A percentile compares a stretch with the other conserved stretches of the same genome.
Evolutionary conservation across 768 basidiomycete species (phyloP).

Genomic region (Boletus sp.): DNA sequence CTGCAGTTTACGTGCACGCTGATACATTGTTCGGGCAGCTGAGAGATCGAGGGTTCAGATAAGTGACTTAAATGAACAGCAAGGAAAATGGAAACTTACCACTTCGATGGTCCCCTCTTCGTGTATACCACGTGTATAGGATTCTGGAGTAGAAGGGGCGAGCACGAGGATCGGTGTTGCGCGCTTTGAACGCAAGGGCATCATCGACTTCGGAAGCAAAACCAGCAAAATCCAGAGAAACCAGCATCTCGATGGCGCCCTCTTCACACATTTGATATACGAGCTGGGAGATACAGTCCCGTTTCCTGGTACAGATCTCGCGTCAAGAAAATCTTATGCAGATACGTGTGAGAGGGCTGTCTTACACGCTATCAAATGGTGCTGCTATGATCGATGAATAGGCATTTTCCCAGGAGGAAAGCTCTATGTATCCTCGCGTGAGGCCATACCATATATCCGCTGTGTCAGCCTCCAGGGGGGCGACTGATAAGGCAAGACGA

Average conservation of each 20-base stretch:
- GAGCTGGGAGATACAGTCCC: slow-evolving; percentile 77
- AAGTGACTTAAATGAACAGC: slow-evolving; percentile 6
- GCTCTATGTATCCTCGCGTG: slow-evolving; percentile 70
- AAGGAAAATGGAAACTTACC: slow-evolving; percentile 52
- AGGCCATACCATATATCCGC: slow-evolving; percentile 77
- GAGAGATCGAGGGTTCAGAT: slow-evolving; percentile 28
- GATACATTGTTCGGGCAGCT: slow-evolving; percentile 95
- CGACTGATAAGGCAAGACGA: slow-evolving; percentile 75
- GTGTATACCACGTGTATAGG: slow-evolving; percentile 91
- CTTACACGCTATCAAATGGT: slow-evolving; percentile 80
- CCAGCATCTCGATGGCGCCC: slow-evolving; percentile 72
- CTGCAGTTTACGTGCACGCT: slow-evolving; percentile 78
- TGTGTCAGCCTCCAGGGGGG: slow-evolving; percentile 51
- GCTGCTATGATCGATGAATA: slow-evolving; percentile 74
- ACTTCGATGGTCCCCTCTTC: slow-evolving; percentile 84
- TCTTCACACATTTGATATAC: slow-evolving; percentile 93
- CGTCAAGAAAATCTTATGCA: slow-evolving; percentile 5
- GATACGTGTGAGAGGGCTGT: slow-evolving; percentile 19
- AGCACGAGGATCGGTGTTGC: slow-evolving; percentile 86
- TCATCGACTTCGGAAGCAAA: slow-evolving; percentile 86
- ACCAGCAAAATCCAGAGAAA: slow-evolving; percentile 82
- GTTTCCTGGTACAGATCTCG: slow-evolving; percentile 54
- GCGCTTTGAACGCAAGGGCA: slow-evolving; percentile 86
- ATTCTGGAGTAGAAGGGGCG: slow-evolving; percentile 87
- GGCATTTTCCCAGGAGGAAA: slow-evolving; percentile 82